Evolutionary conservation across 75 land plant genomes (phyloP).

Genomic region (Pinus taeda): DNA sequence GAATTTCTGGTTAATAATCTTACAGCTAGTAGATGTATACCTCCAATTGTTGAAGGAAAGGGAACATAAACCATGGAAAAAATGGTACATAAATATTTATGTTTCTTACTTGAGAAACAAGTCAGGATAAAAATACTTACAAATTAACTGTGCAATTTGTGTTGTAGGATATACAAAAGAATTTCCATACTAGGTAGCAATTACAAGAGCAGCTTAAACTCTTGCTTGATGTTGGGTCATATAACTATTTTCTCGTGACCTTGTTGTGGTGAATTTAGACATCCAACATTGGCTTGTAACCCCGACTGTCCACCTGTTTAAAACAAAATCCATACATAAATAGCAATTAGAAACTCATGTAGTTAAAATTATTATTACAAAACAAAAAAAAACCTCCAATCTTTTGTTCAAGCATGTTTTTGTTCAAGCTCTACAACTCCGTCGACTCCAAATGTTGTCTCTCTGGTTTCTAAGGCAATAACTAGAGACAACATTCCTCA

Average conservation of each 20-base stretch:
- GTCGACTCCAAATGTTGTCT: slow-evolving; percentile 31
- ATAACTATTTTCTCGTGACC: slow-evolving; percentile 23
- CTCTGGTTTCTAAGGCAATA: slow-evolving; percentile 60
- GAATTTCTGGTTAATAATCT: too few relatives aligned
- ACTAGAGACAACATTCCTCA: too few relatives aligned
- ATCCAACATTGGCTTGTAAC: slow-evolving; percentile 1
- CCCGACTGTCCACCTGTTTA: not conserved
- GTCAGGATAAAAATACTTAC: not conserved
- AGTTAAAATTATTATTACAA: not conserved
- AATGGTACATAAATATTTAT: not conserved
- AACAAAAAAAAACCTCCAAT: slow-evolving; percentile 3
- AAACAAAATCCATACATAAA: not conserved
- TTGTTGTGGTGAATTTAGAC: not conserved
- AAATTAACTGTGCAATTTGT: slow-evolving; percentile 2
- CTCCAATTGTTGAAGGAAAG: too few relatives aligned
- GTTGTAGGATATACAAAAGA: slow-evolving; percentile 72
- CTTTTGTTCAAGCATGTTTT: slow-evolving; percentile 31
- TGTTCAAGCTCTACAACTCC: slow-evolving; percentile 38
- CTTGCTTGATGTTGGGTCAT: slow-evolving; percentile 46
- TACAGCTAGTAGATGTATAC: too few relatives aligned
- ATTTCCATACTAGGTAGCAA: slow-evolving; percentile 61
- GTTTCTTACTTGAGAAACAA: not conserved
- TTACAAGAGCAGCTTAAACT: slow-evolving; percentile 77
- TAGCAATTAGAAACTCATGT: not conserved
- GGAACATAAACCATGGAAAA: not conserved